Base-by-base conservation (phyloP, 2,329 filamentous ascomycete species). In the Colletotrichum scovillei region DNA sequence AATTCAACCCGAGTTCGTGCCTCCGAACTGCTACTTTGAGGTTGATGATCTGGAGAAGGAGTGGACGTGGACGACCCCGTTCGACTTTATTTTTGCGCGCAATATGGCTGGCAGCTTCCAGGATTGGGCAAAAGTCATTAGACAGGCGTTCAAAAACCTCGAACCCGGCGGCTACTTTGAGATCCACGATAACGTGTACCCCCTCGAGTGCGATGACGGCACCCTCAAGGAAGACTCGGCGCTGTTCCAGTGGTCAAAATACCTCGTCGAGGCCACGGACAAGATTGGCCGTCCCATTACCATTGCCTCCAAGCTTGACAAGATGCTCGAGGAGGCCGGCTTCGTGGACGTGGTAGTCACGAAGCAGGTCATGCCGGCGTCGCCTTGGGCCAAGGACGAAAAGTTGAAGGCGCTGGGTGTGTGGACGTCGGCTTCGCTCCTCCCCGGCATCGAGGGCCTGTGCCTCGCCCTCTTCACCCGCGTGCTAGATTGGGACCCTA, bases 341-440 rank as follows among this genome's bases (percentile, higher is more conserved):
- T 84, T 82, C 56, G 70, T 78, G 38, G 73, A 81, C 38, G 77
- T 83, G 1, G 70, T 69, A 1, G 74, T 79, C 12, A 76, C 70
- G 12, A 75, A 76, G 22, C 75, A 78, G 62, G 78, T 82, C 69
- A 78, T 85, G 5, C 85, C 85, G 0, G 77, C 82, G 11, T 83
- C 82, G 38, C 78, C 78, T 1, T 87, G 85, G 86, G 81, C 85
- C 1, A 83, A 81, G 53, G 81, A 86, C 52, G 77, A 79, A 1
- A 81, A 80, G n/a, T 78, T 85, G 26, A 86, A 85, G 73, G 81
- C 84, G 64, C 78, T 85, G 64, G 85, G 73, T 68, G 57, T 73
- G 57, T 76, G 74, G 12, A 58, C 57, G 49, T 67, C 68, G 63
- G 64, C 64, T 3, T 80, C 81, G 5, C 72, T 78, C 1, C 60